Percentiles rank a stretch among this genome's conserved stretches.
Conservation (phyloP, 805 yeast species). For the Wickerhamiella australiensis region DNA sequence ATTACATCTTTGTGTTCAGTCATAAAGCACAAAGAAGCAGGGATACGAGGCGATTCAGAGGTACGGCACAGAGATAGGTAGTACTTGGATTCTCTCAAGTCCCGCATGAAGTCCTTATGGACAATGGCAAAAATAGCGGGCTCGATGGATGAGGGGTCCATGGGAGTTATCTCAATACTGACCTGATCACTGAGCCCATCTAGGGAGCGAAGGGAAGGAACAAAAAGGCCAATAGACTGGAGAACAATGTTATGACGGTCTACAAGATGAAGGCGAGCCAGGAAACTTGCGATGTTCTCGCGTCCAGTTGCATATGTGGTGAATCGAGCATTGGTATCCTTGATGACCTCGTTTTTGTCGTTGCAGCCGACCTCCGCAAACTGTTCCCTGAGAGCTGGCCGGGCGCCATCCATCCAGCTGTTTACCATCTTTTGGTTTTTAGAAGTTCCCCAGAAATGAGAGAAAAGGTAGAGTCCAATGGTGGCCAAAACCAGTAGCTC, state of each 20-base stretch:
- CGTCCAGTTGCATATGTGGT: conserved; percentile 82
- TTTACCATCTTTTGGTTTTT: conserved; percentile 48
- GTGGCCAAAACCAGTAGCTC: conserved; percentile 49
- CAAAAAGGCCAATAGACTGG: conserved; percentile 48
- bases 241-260: conserved; percentile 72
- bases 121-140: conserved; percentile 75
- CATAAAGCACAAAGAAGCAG: conserved; percentile 79
- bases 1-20: conserved; percentile 75
- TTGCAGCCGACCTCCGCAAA: conserved; percentile 62
- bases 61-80: conserved; percentile 77
- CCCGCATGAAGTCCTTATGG: conserved; percentile 71
- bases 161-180: conserved; percentile 47
- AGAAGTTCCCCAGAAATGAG: conserved; percentile 47
- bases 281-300: conserved; percentile 52
- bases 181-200: conserved; percentile 43
- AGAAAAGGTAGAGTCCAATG: conserved; percentile 37
- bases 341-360: conserved; percentile 33
- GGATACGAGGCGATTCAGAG: conserved; percentile 48
- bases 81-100: conserved; percentile 62
- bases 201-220: conserved; percentile 43
- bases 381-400: conserved; percentile 46
- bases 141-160: conserved; percentile 37
- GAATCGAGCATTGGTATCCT: conserved; percentile 53
- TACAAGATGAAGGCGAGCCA: conserved; percentile 49
- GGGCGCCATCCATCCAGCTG: conserved; percentile 39